Base-by-base conservation (phyloP, 2,329 filamentous ascomycete species). In the Capronia epimyces region DNA sequence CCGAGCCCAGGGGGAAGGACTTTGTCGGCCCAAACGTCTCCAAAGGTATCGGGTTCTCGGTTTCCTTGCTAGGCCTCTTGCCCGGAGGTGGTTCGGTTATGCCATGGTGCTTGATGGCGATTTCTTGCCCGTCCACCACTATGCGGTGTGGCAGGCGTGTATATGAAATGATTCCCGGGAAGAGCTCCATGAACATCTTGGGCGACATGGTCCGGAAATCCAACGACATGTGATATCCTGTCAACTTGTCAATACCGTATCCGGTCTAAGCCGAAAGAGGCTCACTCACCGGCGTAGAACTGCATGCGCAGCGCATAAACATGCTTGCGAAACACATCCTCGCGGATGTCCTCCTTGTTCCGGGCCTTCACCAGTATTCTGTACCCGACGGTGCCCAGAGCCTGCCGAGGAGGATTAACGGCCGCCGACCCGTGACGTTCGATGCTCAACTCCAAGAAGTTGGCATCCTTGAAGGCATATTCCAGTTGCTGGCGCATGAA, bases 171-270 rank as follows among this genome's bases (percentile, higher is more conserved):
- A 66, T 18, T 0, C 63, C 65, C 0, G 70, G 70, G 46, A 72
- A 73, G 40, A 71, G 67, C 52, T 73, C 70, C 68, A 72, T 71
- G 39, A 73, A 74, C 0, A 67, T 64, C 43, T 67, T 68, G 2
- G 71, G 71, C 8, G 63, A 60, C 69, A 72, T 71, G 2, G 70
- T 72, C 2, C 71, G 63, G 43, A 73, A 72, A 44, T 73, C 69
- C 0, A 73, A 63, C 27, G 67, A 69, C 69, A 72, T 72, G 20
- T 73, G 71, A 24, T 72, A 72, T 0, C 70, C 70, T 0, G 70
- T 67, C n/a, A n/a, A n/a, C n/a, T n/a, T n/a, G n/a, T n/a, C n/a
- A n/a, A n/a, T n/a, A n/a, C n/a, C n/a, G n/a, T n/a, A n/a, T n/a
- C n/a, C n/a, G n/a, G n/a, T n/a, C n/a, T n/a, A n/a, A n/a, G n/a